Conservation (phyloP, 768 basidiomycete species). For the Rhodocollybia butyracea region DNA sequence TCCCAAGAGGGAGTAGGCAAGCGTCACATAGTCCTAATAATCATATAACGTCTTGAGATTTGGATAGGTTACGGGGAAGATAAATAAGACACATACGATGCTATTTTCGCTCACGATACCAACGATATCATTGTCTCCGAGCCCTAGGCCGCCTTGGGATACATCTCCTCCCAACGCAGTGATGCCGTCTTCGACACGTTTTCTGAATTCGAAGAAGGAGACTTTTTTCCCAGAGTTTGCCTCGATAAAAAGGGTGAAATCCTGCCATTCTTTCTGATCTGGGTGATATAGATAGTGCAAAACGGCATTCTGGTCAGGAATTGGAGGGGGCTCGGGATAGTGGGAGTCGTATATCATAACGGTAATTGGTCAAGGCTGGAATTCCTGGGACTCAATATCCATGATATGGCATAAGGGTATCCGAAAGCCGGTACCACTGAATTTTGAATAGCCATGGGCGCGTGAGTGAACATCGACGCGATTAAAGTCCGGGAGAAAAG, state of each 20-base stretch:
- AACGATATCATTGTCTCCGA: slow-evolving; percentile 47
- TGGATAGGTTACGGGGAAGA: neutral
- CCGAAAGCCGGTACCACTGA: too few relatives aligned
- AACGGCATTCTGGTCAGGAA: slow-evolving; percentile 52
- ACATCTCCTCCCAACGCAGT: slow-evolving; percentile 51
- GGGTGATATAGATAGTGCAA: slow-evolving; percentile 51
- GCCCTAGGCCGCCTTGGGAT: slow-evolving; percentile 54
- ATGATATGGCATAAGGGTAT: too few relatives aligned
- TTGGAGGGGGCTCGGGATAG: slow-evolving; percentile 47
- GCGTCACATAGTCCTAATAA: slow-evolving; percentile 47
- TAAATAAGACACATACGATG: slow-evolving; percentile 34
- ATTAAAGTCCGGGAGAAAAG: too few relatives aligned
- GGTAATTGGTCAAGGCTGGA: too few relatives aligned
- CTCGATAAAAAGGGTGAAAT: slow-evolving; percentile 57
- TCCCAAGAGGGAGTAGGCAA: slow-evolving; percentile 46
- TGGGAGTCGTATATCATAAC: slow-evolving; percentile 62
- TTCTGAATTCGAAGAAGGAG: slow-evolving; percentile 45
- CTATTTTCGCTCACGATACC: slow-evolving; percentile 74
- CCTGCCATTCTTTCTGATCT: slow-evolving; percentile 51
- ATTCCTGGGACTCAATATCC: neutral
- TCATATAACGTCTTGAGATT: neutral
- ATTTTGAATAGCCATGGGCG: too few relatives aligned
- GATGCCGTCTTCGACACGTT: slow-evolving; percentile 49
- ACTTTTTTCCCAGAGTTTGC: slow-evolving; percentile 43
- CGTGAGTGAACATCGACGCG: too few relatives aligned